phyloP scores from a whole-genome alignment of 192 early-diverging fungal genomes.

The Spizellomyces punctatus region DNA sequence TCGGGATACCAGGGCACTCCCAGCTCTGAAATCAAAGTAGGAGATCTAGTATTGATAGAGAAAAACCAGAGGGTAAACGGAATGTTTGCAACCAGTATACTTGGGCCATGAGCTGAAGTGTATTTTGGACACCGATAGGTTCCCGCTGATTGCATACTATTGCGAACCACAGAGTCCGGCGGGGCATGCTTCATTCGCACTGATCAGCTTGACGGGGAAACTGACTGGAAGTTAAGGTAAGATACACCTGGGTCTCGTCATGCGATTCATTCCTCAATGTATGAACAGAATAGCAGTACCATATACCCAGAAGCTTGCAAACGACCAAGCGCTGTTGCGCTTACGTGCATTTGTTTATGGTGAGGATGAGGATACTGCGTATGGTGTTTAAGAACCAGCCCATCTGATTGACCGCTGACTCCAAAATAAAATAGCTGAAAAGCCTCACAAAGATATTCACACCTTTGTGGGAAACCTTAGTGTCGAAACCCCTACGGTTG shows the following conservation, averaged over 20 bases:
- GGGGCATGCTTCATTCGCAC: conserved; percentile 96
- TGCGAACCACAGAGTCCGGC: conserved; percentile 78
- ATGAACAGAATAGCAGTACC: conserved; percentile 72
- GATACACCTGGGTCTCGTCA: conserved; percentile 12
- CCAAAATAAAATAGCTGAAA: conserved; percentile 57
- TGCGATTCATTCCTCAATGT: conserved; percentile 20
- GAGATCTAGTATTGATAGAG: conserved; percentile 80
- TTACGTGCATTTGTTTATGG: conserved; percentile 72
- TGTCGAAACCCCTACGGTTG: neutral
- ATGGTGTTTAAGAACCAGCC: too few species aligned
- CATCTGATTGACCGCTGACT: too few species aligned
- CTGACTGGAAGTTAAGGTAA: conserved; percentile 90
- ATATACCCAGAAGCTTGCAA: conserved; percentile 71
- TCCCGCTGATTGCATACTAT: conserved; percentile 87
- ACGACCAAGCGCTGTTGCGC: conserved; percentile 60
- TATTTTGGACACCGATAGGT: conserved; percentile 43
- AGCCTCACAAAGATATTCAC: conserved; percentile 93
- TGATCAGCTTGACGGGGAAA: conserved; percentile 97
- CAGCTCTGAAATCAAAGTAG: conserved; percentile 84
- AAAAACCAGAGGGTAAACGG: conserved; percentile 71
- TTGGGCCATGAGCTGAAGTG: neutral
- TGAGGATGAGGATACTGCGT: too few species aligned
- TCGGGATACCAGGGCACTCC: conserved; percentile 65
- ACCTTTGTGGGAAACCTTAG: conserved; percentile 73
- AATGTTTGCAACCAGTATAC: conserved; percentile 2